Base-by-base conservation (phyloP, 345 rosid species). In the Gossypium ekmanianum region DNA sequence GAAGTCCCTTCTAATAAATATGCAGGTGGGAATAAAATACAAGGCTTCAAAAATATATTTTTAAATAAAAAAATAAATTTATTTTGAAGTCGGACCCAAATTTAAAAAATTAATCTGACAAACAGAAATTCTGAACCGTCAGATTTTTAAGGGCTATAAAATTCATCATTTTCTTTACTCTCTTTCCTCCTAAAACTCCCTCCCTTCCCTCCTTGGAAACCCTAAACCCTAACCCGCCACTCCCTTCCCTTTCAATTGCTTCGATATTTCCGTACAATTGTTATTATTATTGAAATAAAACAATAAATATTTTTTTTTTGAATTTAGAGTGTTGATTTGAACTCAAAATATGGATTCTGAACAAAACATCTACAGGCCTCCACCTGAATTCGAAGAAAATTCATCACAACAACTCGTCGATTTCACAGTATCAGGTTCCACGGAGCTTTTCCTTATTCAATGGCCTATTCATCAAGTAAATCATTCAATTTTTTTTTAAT, bases 371-470 rank as follows among this genome's bases (percentile, higher is more conserved):
- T 88, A 84, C 80, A 78, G 68, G 27, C 92, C 93, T 27, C 73
- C 83, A 0, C 80, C 81, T 1, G 91, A 82, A 51, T 90, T 81
- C 56, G 73, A 71, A 41, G 82, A 80, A 71, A 86, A 87, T 56
- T 24, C 74, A 9, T 74, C 74, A 63, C 85, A 84, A 7, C 79
- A 86, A 4, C 87, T 91, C 4, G 24, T 68, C 11, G 88, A 91
- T 75, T 56, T 84, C 57, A 76, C 71, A 6, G 10, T 68, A 71
- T 73, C 78, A 0, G 85, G 71, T 9, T 78, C 89, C 5, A 79
- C 85, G 2, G 97, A 93, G 85, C 88, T 92, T 68, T 91, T 94
- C 94, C 91, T 94, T 80, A 83, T 94, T 56, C 97, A 91, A 45
- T 91, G 89, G 89, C 97, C 97, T 75, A 57, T 70, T 61, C 79